Evolutionary conservation across 768 basidiomycete genomes (phyloP).

Genomic region (Lactarius trivialis): DNA sequence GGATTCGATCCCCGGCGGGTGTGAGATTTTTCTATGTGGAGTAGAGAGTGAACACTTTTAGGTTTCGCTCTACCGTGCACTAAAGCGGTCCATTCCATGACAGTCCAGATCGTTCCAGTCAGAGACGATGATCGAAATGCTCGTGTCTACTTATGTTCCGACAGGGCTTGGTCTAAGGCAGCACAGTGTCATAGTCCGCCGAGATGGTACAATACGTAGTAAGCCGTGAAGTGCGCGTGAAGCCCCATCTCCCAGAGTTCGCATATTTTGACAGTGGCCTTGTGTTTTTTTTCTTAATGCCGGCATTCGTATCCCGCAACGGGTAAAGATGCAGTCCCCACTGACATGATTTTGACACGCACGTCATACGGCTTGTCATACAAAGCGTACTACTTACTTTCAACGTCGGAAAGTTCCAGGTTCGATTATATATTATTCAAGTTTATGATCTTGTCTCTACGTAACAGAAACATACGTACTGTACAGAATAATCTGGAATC

Average conservation of each 20-base stretch:
- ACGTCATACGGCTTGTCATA: no score
- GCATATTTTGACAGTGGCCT: neutral
- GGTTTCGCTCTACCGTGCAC: neutral
- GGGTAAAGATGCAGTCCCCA: no score
- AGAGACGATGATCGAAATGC: neutral
- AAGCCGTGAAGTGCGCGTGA: neutral
- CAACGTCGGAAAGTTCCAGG: no score
- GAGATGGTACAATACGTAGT: neutral
- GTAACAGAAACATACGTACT: no score
- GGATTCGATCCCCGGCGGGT: neutral
- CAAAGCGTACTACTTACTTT: no score
- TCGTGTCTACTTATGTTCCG: neutral
- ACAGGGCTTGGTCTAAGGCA: neutral
- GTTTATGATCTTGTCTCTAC: no score
- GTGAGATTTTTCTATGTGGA: neutral
- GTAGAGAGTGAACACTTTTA: neutral
- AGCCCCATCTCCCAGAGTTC: neutral
- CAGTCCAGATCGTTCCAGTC: neutral
- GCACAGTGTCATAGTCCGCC: no score
- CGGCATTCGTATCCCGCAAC: neutral
- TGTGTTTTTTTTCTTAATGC: neutral
- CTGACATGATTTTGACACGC: neutral
- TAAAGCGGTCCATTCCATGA: neutral
- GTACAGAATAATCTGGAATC: no score
- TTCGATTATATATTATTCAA: no score